Evolutionary conservation across 2,329 filamentous ascomycete genomes (phyloP).

Genomic region (Diplodia corticola): DNA sequence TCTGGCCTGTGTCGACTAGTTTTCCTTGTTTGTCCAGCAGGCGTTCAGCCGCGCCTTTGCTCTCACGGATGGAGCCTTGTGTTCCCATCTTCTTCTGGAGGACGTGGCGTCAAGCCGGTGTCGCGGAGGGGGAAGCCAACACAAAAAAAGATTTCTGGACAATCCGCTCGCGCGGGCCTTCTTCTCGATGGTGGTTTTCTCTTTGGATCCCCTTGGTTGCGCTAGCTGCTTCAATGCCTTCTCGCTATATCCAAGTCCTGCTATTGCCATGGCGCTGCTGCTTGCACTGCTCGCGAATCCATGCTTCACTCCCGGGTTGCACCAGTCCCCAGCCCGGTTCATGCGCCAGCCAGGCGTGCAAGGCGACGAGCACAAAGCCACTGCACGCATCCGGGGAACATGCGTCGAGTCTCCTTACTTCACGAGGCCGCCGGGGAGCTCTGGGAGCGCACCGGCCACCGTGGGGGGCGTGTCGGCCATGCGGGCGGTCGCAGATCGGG

Average conservation of each 20-base stretch:
- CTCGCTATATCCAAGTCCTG: constrained; percentile 10
- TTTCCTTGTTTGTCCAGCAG: constrained; percentile 5
- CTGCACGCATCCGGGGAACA: neutral
- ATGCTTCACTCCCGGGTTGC: neutral
- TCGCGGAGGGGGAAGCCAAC: constrained; percentile 13
- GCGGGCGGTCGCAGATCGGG: constrained; percentile 20
- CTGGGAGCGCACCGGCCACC: constrained; percentile 2
- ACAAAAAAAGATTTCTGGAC: constrained; percentile 21
- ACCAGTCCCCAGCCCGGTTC: neutral
- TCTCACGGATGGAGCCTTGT: neutral
- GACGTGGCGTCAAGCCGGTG: constrained; percentile 6
- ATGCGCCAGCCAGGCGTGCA: constrained; percentile 1
- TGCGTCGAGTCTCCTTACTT: constrained; percentile 6
- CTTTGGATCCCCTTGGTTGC: neutral
- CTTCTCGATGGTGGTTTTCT: constrained; percentile 22
- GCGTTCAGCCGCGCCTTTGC: neutral
- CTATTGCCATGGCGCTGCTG: neutral
- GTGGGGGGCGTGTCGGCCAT: constrained; percentile 10
- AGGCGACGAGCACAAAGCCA: neutral
- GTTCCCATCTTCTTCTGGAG: neutral
- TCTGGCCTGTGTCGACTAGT: constrained; percentile 12
- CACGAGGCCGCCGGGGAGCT: constrained; percentile 2
- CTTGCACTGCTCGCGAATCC: constrained; percentile 16
- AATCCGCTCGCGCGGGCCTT: constrained; percentile 44
- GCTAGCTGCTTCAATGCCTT: neutral